Evolutionary conservation across 768 basidiomycete genomes (phyloP).

Genomic region (Boletus pseudopeckii): DNA sequence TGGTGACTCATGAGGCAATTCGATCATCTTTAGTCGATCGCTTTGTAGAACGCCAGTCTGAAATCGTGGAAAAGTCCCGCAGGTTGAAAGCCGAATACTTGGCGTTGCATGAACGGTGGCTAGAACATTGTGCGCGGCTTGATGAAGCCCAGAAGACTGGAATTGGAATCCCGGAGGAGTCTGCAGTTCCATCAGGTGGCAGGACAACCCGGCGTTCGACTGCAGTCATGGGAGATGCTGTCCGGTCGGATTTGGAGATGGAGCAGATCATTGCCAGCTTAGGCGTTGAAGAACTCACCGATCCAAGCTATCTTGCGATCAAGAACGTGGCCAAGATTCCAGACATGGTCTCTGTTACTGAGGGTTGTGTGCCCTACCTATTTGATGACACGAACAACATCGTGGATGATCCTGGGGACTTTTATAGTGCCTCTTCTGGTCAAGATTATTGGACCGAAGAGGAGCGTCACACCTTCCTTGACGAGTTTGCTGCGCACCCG

Average conservation of each 20-base stretch:
- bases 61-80: slow-evolving; percentile 51
- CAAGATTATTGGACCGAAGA: slow-evolving; percentile 85
- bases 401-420: slow-evolving; percentile 71
- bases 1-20: slow-evolving; percentile 37
- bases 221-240: slow-evolving; percentile 77
- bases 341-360: slow-evolving; percentile 79
- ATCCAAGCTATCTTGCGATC: slow-evolving; percentile 83
- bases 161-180: slow-evolving; percentile 34
- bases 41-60: slow-evolving; percentile 51
- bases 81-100: slow-evolving; percentile 65
- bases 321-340: slow-evolving; percentile 85
- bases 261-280: slow-evolving; percentile 95
- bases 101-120: slow-evolving; percentile 67
- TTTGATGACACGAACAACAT: slow-evolving; percentile 86
- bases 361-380: slow-evolving; percentile 54
- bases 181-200: slow-evolving; percentile 38
- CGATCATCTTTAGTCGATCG: slow-evolving; percentile 51
- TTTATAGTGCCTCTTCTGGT: slow-evolving; percentile 70
- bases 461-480: slow-evolving; percentile 75
- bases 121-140: slow-evolving; percentile 63
- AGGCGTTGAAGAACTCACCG: slow-evolving; percentile 89
- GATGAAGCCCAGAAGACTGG: slow-evolving; percentile 46
- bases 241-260: slow-evolving; percentile 94
- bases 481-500: slow-evolving; percentile 79
- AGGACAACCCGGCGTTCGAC: slow-evolving; percentile 73